These are phyloP conservation scores for Dendrothele bispora DNA, from an alignment of 768 basidiomycete species.

Conservation along the genomic window DNA sequence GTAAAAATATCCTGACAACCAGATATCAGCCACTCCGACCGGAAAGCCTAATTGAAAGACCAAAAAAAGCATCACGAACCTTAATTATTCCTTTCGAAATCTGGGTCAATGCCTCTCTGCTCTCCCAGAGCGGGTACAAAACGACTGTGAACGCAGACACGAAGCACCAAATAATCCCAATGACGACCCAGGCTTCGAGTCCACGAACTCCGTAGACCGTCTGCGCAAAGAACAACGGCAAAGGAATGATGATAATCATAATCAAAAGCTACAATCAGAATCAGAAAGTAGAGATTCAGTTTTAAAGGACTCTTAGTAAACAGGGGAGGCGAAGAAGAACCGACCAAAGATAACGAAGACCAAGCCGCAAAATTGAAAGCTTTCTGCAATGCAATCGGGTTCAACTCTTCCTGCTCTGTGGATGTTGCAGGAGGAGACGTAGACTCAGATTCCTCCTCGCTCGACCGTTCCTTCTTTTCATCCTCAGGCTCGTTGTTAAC, in stretches of 20 bases:
- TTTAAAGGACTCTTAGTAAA: background rate
- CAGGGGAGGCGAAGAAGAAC: too few species aligned
- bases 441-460: conserved; percentile 17
- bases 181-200: conserved; percentile 75
- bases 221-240: conserved; percentile 84
- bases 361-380: conserved; percentile 83
- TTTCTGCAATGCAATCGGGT: conserved; percentile 62
- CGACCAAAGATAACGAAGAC: conserved; percentile 66
- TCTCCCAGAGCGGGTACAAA: conserved; percentile 86
- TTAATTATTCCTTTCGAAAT: conserved; percentile 65
- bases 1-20: conserved; percentile 6
- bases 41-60: too few species aligned
- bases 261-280: conserved; percentile 46
- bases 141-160: conserved; percentile 74
- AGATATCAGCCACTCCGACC: too few species aligned
- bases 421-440: conserved; percentile 27
- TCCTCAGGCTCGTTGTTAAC: conserved; percentile 30
- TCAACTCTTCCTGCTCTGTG: conserved; percentile 57
- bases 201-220: conserved; percentile 67
- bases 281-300: conserved; percentile 4
- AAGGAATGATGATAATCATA: conserved; percentile 73
- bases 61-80: conserved; percentile 33
- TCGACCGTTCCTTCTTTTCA: conserved; percentile 39
- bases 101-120: conserved; percentile 58
- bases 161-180: conserved; percentile 87